Conservation (phyloP, 2,329 filamentous ascomycete genomes). For the Clonostachys chloroleuca region DNA sequence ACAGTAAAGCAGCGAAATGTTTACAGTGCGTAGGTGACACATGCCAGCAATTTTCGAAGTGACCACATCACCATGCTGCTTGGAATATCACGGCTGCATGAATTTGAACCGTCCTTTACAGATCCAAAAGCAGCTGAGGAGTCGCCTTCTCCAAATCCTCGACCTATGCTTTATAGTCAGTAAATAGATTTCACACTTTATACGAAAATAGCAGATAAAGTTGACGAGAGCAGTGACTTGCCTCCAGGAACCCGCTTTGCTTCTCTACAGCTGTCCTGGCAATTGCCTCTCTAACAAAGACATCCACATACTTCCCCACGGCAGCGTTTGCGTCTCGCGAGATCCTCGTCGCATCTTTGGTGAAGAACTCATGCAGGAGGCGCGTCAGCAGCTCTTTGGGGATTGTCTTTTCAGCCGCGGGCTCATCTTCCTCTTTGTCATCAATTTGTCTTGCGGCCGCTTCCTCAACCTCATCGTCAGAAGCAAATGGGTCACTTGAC, state of each 20-base stretch:
- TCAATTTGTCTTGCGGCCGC: conserved; percentile 2
- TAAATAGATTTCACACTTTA: not conserved
- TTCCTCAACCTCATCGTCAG: conserved; percentile 13
- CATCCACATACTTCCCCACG: conserved; percentile 81
- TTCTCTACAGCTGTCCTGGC: conserved; percentile 73
- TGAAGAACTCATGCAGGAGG: conserved; percentile 76
- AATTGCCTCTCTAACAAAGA: conserved; percentile 86
- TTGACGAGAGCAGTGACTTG: conserved; percentile 27
- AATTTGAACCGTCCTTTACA: conserved; percentile 40
- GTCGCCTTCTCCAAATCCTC: conserved; percentile 88
- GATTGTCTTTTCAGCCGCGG: conserved; percentile 44
- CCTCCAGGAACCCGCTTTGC: conserved; percentile 68
- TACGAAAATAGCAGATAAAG: no score
- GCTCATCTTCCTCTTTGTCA: conserved; percentile 17
- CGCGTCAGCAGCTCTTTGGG: conserved; percentile 71
- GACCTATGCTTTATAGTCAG: conserved; percentile 43
- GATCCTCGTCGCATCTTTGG: conserved; percentile 66
- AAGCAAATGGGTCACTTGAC: no score
- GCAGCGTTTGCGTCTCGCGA: conserved; percentile 73
- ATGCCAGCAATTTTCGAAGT: no score
- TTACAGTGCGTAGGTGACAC: no score
- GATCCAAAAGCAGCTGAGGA: conserved; percentile 80
- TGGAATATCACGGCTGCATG: no score
- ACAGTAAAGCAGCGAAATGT: no score
- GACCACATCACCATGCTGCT: no score